Evolutionary conservation across 1,139 yeast species (phyloP), one percentile per base, ranked within the genome.

Genomic region (Geotrichum siamense): DNA sequence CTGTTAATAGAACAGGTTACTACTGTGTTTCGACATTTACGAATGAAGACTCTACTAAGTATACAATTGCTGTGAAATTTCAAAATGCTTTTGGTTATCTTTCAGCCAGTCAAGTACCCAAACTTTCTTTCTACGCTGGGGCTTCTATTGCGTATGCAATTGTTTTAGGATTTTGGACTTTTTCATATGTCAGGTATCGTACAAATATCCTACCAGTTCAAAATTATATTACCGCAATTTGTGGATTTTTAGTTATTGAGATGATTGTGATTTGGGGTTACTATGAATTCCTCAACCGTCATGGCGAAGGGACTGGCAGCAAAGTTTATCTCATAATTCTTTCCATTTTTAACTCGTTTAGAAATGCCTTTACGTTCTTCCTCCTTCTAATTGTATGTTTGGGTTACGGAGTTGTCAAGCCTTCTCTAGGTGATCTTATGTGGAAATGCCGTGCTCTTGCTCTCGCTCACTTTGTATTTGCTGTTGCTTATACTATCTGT

Each of bases 331-430:
- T 86, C 75, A 77, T 77, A 6, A 75, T 89, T 58, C 74, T 89
- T 41, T 81, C 96, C 1, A 60, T 86, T 22, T 68, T 89, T 61
- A 85, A 86, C 60, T 78, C 96, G 1, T 76, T 78, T 53, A 82
- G 94, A 57, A 75, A 85, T 48, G 81, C 96, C 1, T 86, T 86
- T 60, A 83, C 96, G 8, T 83, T 91, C 66, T 93, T 89, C 67
- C 67, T 93, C 56, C 69, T 93, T 47, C 71, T 91, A 51, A 81
- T 89, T 55, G 91, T 93, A 48, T 75, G 94, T 15, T 70, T 89
- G 53, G 98, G 98, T 27, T 93, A 89, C 63, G 96, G 98, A 49
- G 91, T 93, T 44, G 98, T 93, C 32, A 64, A 59, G 56, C 85
- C 95, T 42, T 82, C 87, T 53, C 72, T 93, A 50, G 86, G 87